Evolutionary conservation across 371 early-diverging fungal genomes (phyloP).

Genomic region (Blakeslea trispora): DNA sequence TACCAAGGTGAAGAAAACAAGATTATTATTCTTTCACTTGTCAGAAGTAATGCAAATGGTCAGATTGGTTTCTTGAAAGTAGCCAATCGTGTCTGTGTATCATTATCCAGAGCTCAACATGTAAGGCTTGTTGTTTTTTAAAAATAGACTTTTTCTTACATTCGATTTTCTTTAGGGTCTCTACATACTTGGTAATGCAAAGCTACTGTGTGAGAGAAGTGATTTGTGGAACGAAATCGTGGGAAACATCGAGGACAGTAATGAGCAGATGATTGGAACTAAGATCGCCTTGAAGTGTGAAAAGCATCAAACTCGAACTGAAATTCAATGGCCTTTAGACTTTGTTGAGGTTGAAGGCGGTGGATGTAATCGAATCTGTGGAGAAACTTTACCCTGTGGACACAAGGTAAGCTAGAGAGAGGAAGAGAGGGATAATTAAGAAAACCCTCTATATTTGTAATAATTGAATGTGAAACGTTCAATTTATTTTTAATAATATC

Average conservation of each 20-base stretch:
- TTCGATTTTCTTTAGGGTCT: slow-evolving; percentile 69
- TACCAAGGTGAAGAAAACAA: slow-evolving; percentile 83
- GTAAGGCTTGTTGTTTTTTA: too few species aligned
- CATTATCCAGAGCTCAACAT: slow-evolving; percentile 71
- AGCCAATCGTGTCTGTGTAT: slow-evolving; percentile 76
- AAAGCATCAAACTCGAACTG: slow-evolving; percentile 39
- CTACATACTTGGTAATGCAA: slow-evolving; percentile 73
- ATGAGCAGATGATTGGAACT: slow-evolving; percentile 39
- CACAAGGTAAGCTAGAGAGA: slow-evolving; percentile 39
- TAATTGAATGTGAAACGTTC: slow-evolving; percentile 9
- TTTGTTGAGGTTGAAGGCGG: slow-evolving; percentile 52
- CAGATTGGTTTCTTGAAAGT: slow-evolving; percentile 79
- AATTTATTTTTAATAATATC: too few species aligned
- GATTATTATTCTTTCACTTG: slow-evolving; percentile 72
- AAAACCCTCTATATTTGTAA: neutral
- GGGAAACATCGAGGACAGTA: slow-evolving; percentile 32
- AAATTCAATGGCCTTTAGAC: slow-evolving; percentile 54
- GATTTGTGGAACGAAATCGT: slow-evolving; percentile 64
- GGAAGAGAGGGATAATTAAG: too few species aligned
- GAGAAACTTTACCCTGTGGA: slow-evolving; percentile 43
- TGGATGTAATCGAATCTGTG: slow-evolving; percentile 52
- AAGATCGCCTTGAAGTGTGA: slow-evolving; percentile 46
- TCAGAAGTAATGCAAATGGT: slow-evolving; percentile 57
- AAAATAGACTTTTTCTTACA: too few species aligned
- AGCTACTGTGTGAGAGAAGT: slow-evolving; percentile 53